Conservation (phyloP, 495 filamentous ascomycete genomes). For the Cercophora scortea region DNA sequence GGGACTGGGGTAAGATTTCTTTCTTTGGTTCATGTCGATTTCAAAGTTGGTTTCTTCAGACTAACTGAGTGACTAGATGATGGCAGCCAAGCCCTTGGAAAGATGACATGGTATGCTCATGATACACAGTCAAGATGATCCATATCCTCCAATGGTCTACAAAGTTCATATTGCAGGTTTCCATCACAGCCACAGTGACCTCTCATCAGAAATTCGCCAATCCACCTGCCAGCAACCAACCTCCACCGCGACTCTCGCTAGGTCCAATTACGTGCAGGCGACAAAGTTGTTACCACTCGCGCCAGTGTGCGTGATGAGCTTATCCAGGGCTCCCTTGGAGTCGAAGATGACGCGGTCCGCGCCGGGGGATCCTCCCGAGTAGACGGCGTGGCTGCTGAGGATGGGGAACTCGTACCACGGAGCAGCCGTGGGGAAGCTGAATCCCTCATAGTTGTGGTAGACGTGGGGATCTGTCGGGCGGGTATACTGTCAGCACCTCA, state of each 20-base stretch:
- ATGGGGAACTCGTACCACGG: slow-evolving; percentile 73
- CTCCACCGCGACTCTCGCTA: not conserved
- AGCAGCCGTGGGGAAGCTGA: slow-evolving; percentile 46
- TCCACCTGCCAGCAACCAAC: too few relatives aligned
- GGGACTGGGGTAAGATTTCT: too few relatives aligned
- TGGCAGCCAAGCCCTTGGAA: too few relatives aligned
- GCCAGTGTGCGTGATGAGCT: slow-evolving; percentile 61
- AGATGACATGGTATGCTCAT: too few relatives aligned
- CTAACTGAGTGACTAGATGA: too few relatives aligned
- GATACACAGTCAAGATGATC: too few relatives aligned
- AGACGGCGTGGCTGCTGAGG: slow-evolving; percentile 41
- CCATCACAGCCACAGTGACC: too few relatives aligned
- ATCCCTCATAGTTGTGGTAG: slow-evolving; percentile 70
- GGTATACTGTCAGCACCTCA: not conserved
- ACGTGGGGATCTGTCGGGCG: slow-evolving; percentile 51
- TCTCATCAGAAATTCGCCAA: too few relatives aligned
- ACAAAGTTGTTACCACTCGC: slow-evolving; percentile 61
- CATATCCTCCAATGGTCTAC: not conserved
- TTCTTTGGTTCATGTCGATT: too few relatives aligned
- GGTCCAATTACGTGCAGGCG: slow-evolving; percentile 28
- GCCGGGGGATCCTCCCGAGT: slow-evolving; percentile 58
- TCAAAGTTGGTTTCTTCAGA: too few relatives aligned
- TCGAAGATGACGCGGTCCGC: slow-evolving; percentile 69
- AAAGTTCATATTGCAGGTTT: not conserved
- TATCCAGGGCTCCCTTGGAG: slow-evolving; percentile 39